Conservation (phyloP, 768 basidiomycete species). For the Tulasnella sp. region DNA sequence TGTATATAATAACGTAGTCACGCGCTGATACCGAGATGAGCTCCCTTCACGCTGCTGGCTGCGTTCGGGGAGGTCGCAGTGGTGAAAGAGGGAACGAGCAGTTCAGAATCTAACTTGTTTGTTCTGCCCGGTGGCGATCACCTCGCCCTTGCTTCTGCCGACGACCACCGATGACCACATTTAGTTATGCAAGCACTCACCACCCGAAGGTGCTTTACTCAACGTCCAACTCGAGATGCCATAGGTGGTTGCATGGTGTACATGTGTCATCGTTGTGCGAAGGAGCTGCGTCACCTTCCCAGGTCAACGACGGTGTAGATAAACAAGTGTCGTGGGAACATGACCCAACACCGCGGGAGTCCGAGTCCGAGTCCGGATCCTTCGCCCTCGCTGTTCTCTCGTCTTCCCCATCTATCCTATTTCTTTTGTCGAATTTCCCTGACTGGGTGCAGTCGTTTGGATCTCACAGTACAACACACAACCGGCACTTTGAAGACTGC, state of each 20-base stretch:
- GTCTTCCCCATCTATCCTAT: not conserved
- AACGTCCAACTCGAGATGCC: not conserved
- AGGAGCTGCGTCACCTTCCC: too few relatives aligned
- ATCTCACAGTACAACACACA: too few relatives aligned
- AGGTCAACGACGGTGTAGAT: too few relatives aligned
- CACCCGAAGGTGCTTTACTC: not conserved
- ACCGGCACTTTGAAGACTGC: too few relatives aligned
- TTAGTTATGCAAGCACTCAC: not conserved
- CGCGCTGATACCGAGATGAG: too few relatives aligned
- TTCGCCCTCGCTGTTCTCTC: not conserved
- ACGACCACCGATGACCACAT: not conserved
- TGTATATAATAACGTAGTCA: too few relatives aligned
- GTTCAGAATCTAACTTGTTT: conserved; percentile 6
- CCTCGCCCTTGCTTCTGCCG: not conserved
- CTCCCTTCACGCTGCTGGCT: too few relatives aligned
- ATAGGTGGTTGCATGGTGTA: too few relatives aligned
- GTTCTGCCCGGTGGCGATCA: not conserved
- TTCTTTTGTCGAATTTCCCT: not conserved
- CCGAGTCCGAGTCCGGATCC: too few relatives aligned
- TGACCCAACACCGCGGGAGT: too few relatives aligned
- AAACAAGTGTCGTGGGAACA: too few relatives aligned
- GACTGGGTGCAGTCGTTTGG: not conserved
- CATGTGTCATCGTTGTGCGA: too few relatives aligned
- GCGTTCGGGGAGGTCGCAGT: not conserved
- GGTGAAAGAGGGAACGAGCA: not conserved